phyloP scores from a whole-genome alignment of 139 green algal genomes.

The Zygnema circumcarinatum region DNA sequence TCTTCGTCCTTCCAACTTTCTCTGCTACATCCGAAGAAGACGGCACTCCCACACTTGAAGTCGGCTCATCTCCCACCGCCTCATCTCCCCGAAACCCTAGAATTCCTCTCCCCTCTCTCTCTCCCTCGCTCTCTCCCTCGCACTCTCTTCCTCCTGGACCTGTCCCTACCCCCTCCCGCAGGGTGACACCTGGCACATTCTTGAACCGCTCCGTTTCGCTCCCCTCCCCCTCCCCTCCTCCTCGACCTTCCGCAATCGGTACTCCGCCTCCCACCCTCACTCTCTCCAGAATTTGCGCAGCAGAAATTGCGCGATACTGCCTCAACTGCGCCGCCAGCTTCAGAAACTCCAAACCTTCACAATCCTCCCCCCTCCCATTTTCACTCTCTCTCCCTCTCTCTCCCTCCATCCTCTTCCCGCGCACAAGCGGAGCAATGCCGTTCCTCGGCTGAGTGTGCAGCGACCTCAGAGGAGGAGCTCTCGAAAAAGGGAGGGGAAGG shows the following conservation, averaged over 20 bases:
- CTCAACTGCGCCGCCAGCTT: background rate
- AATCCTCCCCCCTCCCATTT: no score
- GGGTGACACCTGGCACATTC: no score
- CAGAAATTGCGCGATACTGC: background rate
- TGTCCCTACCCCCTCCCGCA: no score
- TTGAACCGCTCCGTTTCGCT: no score
- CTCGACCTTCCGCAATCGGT: no score
- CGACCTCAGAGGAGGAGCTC: no score
- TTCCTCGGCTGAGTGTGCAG: no score
- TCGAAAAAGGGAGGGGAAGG: no score
- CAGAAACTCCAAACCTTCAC: background rate
- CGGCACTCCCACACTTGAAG: background rate
- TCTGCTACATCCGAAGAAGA: constrained; percentile 1
- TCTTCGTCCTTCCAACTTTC: background rate
- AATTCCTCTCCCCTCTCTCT: background rate
- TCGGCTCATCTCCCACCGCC: background rate
- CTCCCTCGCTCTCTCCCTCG: background rate
- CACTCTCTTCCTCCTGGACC: background rate
- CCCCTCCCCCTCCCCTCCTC: background rate
- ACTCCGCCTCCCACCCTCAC: background rate
- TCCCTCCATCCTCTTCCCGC: no score
- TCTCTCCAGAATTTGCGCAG: background rate
- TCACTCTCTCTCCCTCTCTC: no score
- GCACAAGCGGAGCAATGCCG: no score
- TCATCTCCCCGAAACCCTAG: background rate